These are phyloP conservation scores for Kentomonas sorsogonicus DNA, from an alignment of 208 protist genomes.

Conservation along the genomic window DNA sequence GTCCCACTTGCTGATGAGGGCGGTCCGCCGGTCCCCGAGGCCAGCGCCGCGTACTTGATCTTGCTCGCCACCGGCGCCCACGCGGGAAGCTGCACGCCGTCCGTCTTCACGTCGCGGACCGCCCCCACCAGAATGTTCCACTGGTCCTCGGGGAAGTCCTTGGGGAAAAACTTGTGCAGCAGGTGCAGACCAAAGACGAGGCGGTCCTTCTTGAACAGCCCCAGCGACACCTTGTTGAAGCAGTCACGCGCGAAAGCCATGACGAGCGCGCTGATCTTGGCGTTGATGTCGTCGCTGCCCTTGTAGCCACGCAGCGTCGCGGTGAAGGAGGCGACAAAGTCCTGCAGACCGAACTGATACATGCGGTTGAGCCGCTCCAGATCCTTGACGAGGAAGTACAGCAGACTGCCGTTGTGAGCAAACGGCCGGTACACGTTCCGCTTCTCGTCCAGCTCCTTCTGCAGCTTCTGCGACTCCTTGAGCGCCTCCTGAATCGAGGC, in stretches of 20 bases:
- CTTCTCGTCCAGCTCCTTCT: constrained; percentile 91
- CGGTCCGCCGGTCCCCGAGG: constrained; percentile 27
- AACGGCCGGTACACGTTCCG: constrained; percentile 93
- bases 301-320: constrained; percentile 50
- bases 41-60: constrained; percentile 41
- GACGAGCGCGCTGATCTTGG: constrained; percentile 57
- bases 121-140: constrained; percentile 88
- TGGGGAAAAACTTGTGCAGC: constrained; percentile 77
- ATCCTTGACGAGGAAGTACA: constrained; percentile 94
- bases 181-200: constrained; percentile 94
- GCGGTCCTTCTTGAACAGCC: constrained; percentile 89
- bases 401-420: constrained; percentile 65
- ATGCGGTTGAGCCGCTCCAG: constrained; percentile 92
- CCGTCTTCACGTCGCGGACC: constrained; percentile 23
- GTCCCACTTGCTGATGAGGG: constrained; percentile 51
- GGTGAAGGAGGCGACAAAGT: constrained; percentile 87
- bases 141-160: constrained; percentile 63
- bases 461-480: constrained; percentile 74
- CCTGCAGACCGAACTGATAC: constrained; percentile 94
- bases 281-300: constrained; percentile 21
- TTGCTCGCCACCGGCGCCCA: constrained; percentile 61
- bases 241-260: constrained; percentile 53
- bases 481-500: constrained; percentile 82
- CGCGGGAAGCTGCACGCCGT: constrained; percentile 27
- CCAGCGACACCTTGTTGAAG: constrained; percentile 65